Conservation (phyloP, 495 filamentous ascomycete species). For the Oidiodendron maius region DNA sequence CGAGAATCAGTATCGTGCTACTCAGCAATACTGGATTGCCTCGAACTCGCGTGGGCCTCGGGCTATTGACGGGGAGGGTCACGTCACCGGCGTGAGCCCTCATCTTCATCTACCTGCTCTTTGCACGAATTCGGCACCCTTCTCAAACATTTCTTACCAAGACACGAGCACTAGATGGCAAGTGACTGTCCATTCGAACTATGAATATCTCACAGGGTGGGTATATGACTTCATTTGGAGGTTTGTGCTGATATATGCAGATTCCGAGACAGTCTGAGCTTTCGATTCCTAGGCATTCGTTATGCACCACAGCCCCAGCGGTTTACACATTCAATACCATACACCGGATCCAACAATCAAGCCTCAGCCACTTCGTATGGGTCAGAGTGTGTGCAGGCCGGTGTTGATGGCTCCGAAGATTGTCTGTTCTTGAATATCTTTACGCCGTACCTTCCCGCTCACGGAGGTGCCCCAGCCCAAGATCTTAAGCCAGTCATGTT, state of each 20-base stretch:
- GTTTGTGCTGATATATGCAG: neutral
- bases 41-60: conserved; percentile 10
- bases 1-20: conserved; percentile 13
- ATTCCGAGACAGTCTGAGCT: conserved; percentile 40
- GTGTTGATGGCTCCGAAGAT: conserved; percentile 35
- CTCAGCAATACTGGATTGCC: conserved; percentile 34
- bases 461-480: conserved; percentile 27
- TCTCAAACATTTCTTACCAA: conserved; percentile 30
- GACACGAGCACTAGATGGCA: conserved; percentile 38
- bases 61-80: conserved; percentile 24
- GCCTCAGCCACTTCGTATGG: conserved; percentile 38
- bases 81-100: conserved; percentile 9
- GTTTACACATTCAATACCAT: conserved; percentile 38
- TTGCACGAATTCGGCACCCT: conserved; percentile 42
- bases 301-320: conserved; percentile 44
- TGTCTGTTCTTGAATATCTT: conserved; percentile 42
- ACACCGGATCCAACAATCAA: conserved; percentile 32
- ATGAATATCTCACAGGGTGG: conserved; percentile 37
- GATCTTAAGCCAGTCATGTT: conserved; percentile 45
- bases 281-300: conserved; percentile 45
- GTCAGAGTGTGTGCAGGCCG: conserved; percentile 36
- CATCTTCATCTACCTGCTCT: conserved; percentile 24
- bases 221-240: conserved; percentile 2
- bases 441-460: conserved; percentile 28
- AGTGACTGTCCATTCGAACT: conserved; percentile 34